These are phyloP conservation scores for Eucalyptus brandiana DNA, from an alignment of 345 rosid species.

Conservation along the genomic window DNA sequence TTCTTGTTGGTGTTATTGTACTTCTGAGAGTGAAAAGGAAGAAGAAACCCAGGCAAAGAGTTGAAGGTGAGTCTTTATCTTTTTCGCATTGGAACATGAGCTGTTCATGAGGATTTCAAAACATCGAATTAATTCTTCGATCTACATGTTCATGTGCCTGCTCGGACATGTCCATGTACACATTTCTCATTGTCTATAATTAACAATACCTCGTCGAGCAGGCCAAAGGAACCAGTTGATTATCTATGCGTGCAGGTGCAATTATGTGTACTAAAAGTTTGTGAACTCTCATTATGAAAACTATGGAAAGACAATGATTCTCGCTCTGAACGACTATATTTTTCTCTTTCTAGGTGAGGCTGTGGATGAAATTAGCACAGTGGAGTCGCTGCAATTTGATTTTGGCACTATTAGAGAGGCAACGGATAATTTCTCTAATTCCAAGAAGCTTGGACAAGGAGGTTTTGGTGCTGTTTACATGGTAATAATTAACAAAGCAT, in stretches of 20 bases:
- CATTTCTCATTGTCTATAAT: neutral
- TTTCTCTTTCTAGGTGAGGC: neutral
- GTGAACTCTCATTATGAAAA: neutral
- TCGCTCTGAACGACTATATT: neutral
- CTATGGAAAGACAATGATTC: neutral
- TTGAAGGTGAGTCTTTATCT: neutral
- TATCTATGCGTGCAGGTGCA: neutral
- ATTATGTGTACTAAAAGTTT: neutral
- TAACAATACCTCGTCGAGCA: neutral
- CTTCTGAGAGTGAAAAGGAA: neutral
- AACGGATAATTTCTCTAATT: slow-evolving; percentile 3
- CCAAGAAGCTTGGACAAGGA: slow-evolving; percentile 14
- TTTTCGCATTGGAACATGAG: neutral
- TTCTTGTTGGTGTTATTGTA: neutral
- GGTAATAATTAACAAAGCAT: neutral
- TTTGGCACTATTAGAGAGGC: slow-evolving; percentile 1
- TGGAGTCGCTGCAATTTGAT: slow-evolving; percentile 4
- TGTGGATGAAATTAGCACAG: neutral
- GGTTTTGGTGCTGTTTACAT: slow-evolving; percentile 17
- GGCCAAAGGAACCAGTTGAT: neutral
- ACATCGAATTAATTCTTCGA: neutral
- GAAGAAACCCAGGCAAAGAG: neutral
- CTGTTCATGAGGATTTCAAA: neutral
- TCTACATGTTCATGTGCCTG: neutral
- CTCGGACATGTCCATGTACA: neutral